Evolutionary conservation across 257 asterid species (phyloP).

Genomic region (Salvia hispanica): DNA sequence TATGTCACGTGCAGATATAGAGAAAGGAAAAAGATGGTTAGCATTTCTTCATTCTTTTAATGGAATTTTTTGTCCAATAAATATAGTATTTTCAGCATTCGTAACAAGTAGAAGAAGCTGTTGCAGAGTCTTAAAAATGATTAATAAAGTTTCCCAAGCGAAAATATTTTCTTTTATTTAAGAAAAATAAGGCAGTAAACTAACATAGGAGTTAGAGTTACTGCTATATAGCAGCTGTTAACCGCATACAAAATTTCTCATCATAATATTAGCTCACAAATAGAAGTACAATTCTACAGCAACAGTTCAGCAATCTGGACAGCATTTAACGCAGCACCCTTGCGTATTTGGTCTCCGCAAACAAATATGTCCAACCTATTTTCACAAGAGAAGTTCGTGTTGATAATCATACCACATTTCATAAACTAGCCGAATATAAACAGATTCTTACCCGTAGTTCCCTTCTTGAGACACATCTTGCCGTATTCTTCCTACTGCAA

Average conservation of each 20-base stretch:
- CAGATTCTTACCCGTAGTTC: conserved; percentile 62
- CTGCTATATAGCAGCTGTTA: neutral
- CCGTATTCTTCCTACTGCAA: conserved; percentile 93
- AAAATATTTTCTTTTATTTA: neutral
- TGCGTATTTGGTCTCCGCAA: conserved; percentile 97
- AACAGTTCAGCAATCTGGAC: conserved; percentile 84
- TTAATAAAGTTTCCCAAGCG: neutral
- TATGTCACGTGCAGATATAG: no score
- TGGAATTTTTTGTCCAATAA: no score
- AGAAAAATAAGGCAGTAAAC: conserved; percentile 13
- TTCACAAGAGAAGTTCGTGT: neutral
- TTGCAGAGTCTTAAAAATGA: no score
- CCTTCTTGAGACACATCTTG: conserved; percentile 90
- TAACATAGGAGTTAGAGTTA: conserved; percentile 3
- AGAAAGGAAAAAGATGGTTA: no score
- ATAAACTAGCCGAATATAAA: neutral
- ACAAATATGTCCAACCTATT: conserved; percentile 89
- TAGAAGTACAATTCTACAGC: conserved; percentile 39
- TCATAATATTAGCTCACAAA: neutral
- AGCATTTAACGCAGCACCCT: conserved; percentile 93
- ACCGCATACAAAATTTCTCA: conserved; percentile 31
- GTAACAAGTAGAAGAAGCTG: no score
- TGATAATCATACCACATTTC: neutral
- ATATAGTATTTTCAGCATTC: no score
- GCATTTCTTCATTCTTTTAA: no score